Conservation (phyloP, 768 basidiomycete species). For the Amanita subjunquillea region DNA sequence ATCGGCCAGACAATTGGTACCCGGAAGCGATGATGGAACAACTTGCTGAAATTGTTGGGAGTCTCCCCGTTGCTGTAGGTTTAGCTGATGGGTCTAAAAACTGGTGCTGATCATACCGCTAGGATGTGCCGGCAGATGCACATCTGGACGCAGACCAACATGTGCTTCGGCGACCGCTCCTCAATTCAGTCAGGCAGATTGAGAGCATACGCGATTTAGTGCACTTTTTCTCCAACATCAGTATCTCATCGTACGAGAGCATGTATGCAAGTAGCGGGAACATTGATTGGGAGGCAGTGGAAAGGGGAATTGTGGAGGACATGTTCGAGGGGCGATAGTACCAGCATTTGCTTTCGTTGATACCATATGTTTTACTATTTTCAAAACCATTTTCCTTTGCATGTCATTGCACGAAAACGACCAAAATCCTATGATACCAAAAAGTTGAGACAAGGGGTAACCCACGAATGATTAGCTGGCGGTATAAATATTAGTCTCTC, state of each 20-base stretch:
- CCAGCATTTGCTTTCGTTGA: not conserved
- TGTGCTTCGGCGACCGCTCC: conserved; percentile 62
- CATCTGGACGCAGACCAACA: conserved; percentile 23
- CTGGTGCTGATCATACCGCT: not conserved
- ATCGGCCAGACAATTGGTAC: conserved; percentile 72
- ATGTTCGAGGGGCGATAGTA: conserved; percentile 76
- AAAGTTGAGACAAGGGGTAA: not conserved
- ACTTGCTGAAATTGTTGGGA: conserved; percentile 73
- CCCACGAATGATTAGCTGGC: not conserved
- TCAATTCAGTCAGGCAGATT: conserved; percentile 60
- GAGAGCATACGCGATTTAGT: conserved; percentile 78
- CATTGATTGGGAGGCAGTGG: conserved; percentile 87
- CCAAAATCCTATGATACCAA: not conserved
- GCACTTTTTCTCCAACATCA: conserved; percentile 87
- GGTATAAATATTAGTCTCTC: conserved; percentile 9
- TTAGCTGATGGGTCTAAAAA: not conserved
- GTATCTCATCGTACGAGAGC: conserved; percentile 83
- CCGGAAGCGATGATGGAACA: conserved; percentile 90
- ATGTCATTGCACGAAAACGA: not conserved
- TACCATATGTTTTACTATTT: conserved; percentile 3
- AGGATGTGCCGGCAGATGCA: conserved; percentile 5
- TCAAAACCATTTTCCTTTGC: not conserved
- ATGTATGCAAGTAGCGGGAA: conserved; percentile 75
- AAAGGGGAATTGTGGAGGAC: conserved; percentile 70
- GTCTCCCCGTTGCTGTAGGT: conserved; percentile 40